phyloP scores from a whole-genome alignment of 345 rosid genomes.

The Lagerstroemia speciosa region DNA sequence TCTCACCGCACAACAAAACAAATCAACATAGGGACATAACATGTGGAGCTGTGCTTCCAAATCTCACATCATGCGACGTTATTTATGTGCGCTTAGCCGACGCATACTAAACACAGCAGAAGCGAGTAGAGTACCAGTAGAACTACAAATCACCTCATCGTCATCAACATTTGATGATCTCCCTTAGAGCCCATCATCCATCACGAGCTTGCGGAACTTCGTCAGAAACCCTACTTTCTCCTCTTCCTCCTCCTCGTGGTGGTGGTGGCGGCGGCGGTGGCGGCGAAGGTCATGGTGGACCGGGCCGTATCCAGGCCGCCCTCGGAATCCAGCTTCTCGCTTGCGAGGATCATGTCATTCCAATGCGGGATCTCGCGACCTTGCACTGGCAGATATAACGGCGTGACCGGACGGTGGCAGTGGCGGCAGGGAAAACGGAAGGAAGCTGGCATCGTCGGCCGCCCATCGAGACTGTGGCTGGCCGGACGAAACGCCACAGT shows the following conservation, averaged over 20 bases:
- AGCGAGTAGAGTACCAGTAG: neutral
- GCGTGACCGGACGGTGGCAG: conserved; percentile 3
- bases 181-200: conserved; percentile 25
- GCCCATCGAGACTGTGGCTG: conserved; percentile 22
- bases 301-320: conserved; percentile 16
- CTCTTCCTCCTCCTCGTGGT: conserved; percentile 10
- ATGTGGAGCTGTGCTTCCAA: neutral
- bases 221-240: conserved; percentile 17
- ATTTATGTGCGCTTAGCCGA: neutral
- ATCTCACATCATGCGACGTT: neutral
- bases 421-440: conserved; percentile 10
- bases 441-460: neutral
- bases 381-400: no score
- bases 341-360: conserved; percentile 31
- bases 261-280: conserved; percentile 8
- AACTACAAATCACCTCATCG: neutral
- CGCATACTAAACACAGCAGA: neutral
- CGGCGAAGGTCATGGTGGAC: neutral
- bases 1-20: no score
- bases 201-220: conserved; percentile 36
- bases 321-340: conserved; percentile 3
- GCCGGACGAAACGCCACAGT: neutral
- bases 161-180: no score
- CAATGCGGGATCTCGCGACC: conserved; percentile 22
- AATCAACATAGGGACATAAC: neutral